Percentiles rank a stretch among this genome's conserved stretches.
phyloP scores from a whole-genome alignment of 192 early-diverging fungal species.

The Backusella tuberculispora region DNA sequence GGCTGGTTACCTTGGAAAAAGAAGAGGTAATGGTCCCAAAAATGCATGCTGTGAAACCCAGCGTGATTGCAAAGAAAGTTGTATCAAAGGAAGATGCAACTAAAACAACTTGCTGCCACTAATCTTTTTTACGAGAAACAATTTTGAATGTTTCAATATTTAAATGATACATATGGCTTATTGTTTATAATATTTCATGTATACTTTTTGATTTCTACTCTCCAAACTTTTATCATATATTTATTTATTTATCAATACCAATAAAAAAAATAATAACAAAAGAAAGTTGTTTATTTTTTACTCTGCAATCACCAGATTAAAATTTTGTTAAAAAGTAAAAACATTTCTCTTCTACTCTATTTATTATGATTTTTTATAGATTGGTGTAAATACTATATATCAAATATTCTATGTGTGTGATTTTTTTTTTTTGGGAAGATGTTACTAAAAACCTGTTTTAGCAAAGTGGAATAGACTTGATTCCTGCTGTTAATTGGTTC shows the following conservation, averaged over 20 bases:
- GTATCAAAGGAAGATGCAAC: slow-evolving; percentile 8
- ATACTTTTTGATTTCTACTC: background rate
- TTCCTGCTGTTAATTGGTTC: no score
- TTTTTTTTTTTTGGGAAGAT: no score
- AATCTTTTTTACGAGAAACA: background rate
- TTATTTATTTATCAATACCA: background rate
- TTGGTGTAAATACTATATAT: no score
- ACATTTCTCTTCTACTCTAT: background rate
- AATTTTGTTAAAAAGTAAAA: background rate
- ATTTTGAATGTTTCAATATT: background rate
- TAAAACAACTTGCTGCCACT: background rate
- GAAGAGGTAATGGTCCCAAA: background rate
- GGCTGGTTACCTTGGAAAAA: background rate
- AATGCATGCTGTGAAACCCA: background rate
- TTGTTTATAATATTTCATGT: slow-evolving; percentile 4
- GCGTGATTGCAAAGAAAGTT: slow-evolving; percentile 6
- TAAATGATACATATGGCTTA: background rate
- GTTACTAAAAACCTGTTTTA: no score
- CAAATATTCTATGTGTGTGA: no score
- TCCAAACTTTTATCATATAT: background rate
- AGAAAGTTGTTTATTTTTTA: background rate
- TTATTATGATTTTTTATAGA: background rate
- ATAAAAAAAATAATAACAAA: slow-evolving; percentile 9
- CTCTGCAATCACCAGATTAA: background rate
- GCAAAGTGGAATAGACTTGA: no score